These are phyloP conservation scores for Pythium aquatile DNA, from an alignment of 352 stramenopile genomes.

Conservation along the genomic window DNA sequence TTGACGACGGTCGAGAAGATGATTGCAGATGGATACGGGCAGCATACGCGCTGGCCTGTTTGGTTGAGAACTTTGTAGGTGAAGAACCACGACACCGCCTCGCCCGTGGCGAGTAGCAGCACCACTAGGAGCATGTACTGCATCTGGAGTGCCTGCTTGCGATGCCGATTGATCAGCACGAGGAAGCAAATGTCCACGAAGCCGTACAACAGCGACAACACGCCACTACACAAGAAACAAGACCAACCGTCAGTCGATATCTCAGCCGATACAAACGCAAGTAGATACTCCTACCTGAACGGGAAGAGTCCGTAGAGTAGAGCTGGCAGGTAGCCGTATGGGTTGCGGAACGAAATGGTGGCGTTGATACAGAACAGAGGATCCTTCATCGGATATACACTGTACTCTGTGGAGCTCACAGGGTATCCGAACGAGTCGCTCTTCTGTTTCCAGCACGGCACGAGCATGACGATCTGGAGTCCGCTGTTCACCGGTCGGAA, in stretches of 20 bases:
- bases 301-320: constrained; percentile 79
- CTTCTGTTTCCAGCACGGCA: constrained; percentile 85
- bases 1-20: constrained; percentile 74
- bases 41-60: constrained; percentile 70
- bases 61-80: constrained; percentile 77
- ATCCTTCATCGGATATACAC: constrained; percentile 73
- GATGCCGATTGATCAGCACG: constrained; percentile 63
- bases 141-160: constrained; percentile 67
- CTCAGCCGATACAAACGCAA: no score
- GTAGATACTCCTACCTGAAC: constrained; percentile 58
- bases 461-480: constrained; percentile 65
- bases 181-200: constrained; percentile 71
- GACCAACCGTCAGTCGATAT: neutral
- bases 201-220: constrained; percentile 71
- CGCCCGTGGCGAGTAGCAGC: constrained; percentile 69
- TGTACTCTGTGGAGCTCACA: constrained; percentile 65
- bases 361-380: constrained; percentile 63
- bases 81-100: constrained; percentile 73
- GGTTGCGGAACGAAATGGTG: constrained; percentile 69
- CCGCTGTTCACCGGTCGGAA: constrained; percentile 55
- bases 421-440: constrained; percentile 74
- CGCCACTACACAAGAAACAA: constrained; percentile 40
- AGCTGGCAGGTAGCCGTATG: constrained; percentile 80
- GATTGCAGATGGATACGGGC: constrained; percentile 67
- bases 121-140: constrained; percentile 84